A percentile compares a stretch with the other conserved stretches of the same genome.
Conservation (phyloP, 1,284 basidiomycete genomes). For the Ceratobasidium sp. region DNA sequence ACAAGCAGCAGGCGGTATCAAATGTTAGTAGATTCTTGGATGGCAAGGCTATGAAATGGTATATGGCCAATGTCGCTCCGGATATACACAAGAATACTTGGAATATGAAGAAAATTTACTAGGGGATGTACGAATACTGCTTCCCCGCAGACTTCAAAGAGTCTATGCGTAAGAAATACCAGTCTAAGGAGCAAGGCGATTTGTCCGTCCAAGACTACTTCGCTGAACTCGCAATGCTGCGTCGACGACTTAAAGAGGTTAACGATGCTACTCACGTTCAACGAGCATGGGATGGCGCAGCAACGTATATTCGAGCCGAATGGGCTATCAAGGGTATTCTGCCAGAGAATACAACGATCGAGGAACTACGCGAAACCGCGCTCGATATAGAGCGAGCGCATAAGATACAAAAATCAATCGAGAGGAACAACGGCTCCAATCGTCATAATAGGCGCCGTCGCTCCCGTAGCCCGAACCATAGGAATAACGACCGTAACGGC, state of each 20-base stretch:
- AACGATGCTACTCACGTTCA: neutral
- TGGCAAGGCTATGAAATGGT: slow-evolving; percentile 48
- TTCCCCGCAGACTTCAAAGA: slow-evolving; percentile 52
- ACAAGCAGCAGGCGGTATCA: neutral
- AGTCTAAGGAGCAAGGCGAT: slow-evolving; percentile 47
- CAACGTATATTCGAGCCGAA: neutral
- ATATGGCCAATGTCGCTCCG: slow-evolving; percentile 50
- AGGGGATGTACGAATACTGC: slow-evolving; percentile 52
- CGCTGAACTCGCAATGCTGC: neutral
- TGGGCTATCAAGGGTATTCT: neutral
- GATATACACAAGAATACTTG: slow-evolving; percentile 22
- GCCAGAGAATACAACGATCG: slow-evolving; percentile 4
- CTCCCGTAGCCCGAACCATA: neutral
- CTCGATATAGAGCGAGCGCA: slow-evolving; percentile 14
- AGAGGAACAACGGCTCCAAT: neutral
- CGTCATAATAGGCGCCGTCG: neutral
- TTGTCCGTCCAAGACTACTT: slow-evolving; percentile 45
- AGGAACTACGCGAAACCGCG: neutral
- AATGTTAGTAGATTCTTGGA: slow-evolving; percentile 48
- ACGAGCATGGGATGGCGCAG: neutral
- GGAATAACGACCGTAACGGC: neutral
- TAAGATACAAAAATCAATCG: neutral
- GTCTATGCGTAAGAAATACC: slow-evolving; percentile 44
- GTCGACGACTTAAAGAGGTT: neutral
- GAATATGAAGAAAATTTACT: slow-evolving; percentile 48